These are phyloP conservation scores for Perkinsus chesapeaki DNA, from an alignment of 169 alveolate species.

Conservation along the genomic window DNA sequence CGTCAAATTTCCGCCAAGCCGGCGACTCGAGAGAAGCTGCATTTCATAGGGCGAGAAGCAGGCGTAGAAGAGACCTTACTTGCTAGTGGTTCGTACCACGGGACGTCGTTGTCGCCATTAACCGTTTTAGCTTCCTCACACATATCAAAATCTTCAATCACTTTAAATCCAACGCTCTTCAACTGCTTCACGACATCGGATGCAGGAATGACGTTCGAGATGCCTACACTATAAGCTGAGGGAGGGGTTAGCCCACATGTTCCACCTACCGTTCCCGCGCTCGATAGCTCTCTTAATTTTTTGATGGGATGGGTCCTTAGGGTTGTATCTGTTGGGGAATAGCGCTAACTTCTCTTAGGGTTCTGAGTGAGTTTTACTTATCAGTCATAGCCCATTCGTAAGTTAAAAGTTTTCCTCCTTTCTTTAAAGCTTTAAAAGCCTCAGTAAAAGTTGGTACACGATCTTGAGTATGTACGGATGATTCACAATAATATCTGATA, in stretches of 20 bases:
- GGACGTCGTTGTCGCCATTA: not conserved
- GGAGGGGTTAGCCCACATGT: not conserved
- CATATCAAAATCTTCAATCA: constrained; percentile 9
- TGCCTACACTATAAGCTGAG: not conserved
- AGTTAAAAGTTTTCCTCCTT: not conserved
- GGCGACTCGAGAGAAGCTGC: too few relatives aligned
- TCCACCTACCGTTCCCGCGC: not conserved
- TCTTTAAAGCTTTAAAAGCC: not conserved
- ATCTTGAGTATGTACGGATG: constrained; percentile 1
- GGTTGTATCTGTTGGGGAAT: not conserved
- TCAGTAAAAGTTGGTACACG: not conserved
- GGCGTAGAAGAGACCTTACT: too few relatives aligned
- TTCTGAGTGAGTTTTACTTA: not conserved
- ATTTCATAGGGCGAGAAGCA: too few relatives aligned
- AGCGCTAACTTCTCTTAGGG: not conserved
- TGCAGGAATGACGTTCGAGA: not conserved
- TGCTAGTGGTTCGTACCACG: constrained; percentile 4
- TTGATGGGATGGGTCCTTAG: not conserved
- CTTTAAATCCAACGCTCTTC: constrained; percentile 1
- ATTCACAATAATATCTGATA: constrained; percentile 1
- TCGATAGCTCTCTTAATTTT: not conserved
- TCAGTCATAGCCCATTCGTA: constrained; percentile 13
- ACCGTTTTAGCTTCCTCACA: not conserved
- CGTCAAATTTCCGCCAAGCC: too few relatives aligned
- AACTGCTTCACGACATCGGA: not conserved